Conservation (phyloP, 2,329 filamentous ascomycete species). For the Ilyonectria sp. region DNA sequence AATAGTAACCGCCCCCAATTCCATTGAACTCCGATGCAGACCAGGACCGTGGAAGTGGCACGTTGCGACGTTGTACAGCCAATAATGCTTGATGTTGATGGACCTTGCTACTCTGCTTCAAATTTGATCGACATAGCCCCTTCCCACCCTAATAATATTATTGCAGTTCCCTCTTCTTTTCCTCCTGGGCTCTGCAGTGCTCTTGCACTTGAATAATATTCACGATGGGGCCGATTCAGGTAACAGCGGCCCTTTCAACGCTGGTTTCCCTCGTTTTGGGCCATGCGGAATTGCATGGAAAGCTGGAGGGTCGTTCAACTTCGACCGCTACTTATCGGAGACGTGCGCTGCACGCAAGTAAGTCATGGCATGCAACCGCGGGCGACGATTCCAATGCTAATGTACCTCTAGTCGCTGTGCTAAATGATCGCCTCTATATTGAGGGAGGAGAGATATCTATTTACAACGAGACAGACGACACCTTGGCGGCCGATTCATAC, state of each 20-base stretch:
- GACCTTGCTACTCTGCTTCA: too few species aligned
- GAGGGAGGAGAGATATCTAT: constrained; percentile 20
- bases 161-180: too few species aligned
- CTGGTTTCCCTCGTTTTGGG: constrained; percentile 5
- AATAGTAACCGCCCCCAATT: too few species aligned
- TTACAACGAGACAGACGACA: background rate
- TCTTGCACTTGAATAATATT: background rate
- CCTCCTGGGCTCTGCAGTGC: too few species aligned
- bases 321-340: constrained; percentile 6
- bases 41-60: too few species aligned
- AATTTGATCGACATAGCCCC: too few species aligned
- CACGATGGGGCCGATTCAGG: background rate
- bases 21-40: too few species aligned
- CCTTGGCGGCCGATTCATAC: background rate
- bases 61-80: too few species aligned
- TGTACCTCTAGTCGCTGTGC: constrained; percentile 1
- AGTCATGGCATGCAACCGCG: background rate
- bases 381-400: background rate
- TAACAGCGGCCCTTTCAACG: background rate
- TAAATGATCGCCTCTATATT: constrained; percentile 18
- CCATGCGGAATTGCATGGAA: background rate
- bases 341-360: constrained; percentile 18
- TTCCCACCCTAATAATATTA: too few species aligned
- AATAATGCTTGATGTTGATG: too few species aligned
- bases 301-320: constrained; percentile 4